These are phyloP conservation scores for Glarea lozoyensis DNA, from an alignment of 495 filamentous ascomycete species.

Conservation along the genomic window DNA sequence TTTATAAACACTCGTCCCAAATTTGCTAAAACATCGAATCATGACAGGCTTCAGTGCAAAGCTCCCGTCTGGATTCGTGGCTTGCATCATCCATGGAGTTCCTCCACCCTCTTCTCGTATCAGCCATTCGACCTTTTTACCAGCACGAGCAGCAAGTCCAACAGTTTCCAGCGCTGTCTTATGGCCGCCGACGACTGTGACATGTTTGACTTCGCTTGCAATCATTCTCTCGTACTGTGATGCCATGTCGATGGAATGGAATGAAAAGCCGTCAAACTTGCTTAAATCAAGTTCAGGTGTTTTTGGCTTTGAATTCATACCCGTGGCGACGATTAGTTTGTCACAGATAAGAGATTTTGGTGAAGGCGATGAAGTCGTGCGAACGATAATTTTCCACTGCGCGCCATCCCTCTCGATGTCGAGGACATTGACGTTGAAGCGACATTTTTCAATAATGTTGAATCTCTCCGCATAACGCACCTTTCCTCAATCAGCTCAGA, in stretches of 20 bases:
- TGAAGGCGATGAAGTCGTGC: conserved; percentile 4
- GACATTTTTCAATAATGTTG: conserved; percentile 23
- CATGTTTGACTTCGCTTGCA: conserved; percentile 9
- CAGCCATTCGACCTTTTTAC: conserved; percentile 31
- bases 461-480: conserved; percentile 25
- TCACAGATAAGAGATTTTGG: conserved; percentile 14
- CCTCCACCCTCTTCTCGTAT: conserved; percentile 24
- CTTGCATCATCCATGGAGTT: conserved; percentile 13
- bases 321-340: conserved; percentile 31
- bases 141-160: conserved; percentile 18
- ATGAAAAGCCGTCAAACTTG: conserved; percentile 14
- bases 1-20: conserved; percentile 2
- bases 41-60: conserved; percentile 4
- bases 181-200: conserved; percentile 28
- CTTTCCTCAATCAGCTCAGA: background rate
- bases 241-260: conserved; percentile 24
- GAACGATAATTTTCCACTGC: conserved; percentile 23
- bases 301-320: conserved; percentile 24
- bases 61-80: conserved; percentile 14
- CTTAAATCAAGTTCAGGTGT: conserved; percentile 23
- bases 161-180: conserved; percentile 29
- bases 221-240: conserved; percentile 9
- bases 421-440: conserved; percentile 24
- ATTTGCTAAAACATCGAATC: background rate
- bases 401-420: conserved; percentile 18